phyloP scores from a whole-genome alignment of 1,284 basidiomycete genomes.

The Ganoderma sp. region DNA sequence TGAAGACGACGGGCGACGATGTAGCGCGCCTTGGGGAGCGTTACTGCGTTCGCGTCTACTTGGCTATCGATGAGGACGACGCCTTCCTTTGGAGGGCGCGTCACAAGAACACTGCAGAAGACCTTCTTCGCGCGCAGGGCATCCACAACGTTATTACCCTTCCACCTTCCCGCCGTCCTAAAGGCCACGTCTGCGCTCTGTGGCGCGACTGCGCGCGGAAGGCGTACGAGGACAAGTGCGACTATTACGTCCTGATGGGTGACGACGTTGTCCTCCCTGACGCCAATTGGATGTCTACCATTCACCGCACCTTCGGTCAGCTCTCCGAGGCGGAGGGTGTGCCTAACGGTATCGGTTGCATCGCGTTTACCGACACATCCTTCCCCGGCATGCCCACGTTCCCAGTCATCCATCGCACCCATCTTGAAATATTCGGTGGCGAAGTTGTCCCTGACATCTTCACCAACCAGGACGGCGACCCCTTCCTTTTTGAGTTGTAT shows the following conservation, averaged over 20 bases:
- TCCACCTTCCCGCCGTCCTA: constrained; percentile 44
- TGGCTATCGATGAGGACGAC: constrained; percentile 61
- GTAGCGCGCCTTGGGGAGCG: constrained; percentile 40
- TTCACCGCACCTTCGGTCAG: constrained; percentile 46
- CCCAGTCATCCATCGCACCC: constrained; percentile 58
- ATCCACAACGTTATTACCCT: constrained; percentile 46
- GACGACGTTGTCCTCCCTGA: constrained; percentile 59
- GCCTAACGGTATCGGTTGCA: constrained; percentile 59
- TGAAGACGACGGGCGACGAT: constrained; percentile 53
- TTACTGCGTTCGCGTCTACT: constrained; percentile 52
- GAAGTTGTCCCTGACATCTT: constrained; percentile 57
- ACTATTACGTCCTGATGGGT: constrained; percentile 62
- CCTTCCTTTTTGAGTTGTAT: constrained; percentile 64
- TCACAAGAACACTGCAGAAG: constrained; percentile 44
- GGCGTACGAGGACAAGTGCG: constrained; percentile 55
- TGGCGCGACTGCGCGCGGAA: constrained; percentile 56
- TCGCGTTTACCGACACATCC: constrained; percentile 59
- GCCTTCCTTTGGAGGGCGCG: constrained; percentile 42
- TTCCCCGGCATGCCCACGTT: constrained; percentile 70
- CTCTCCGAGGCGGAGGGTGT: constrained; percentile 41
- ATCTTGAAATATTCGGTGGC: constrained; percentile 61
- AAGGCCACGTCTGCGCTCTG: constrained; percentile 57
- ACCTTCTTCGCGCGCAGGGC: constrained; percentile 44
- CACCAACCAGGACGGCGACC: constrained; percentile 65
- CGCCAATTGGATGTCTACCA: constrained; percentile 56